Conservation (phyloP, 495 filamentous ascomycete species). For the Daldinia loculata region DNA sequence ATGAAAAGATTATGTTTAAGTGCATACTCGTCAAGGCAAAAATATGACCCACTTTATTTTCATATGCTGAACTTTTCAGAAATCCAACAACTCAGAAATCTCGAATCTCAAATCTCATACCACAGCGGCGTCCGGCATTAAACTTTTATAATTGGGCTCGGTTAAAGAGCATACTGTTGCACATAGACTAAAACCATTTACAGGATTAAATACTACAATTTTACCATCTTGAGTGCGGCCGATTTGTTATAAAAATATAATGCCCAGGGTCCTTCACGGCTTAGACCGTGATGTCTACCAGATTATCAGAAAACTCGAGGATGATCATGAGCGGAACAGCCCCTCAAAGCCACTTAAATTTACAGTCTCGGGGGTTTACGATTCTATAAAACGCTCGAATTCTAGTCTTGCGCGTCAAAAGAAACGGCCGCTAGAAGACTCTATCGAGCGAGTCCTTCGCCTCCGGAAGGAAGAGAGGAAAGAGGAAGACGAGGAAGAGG, state of each 20-base stretch:
- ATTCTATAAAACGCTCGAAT: slow-evolving; percentile 81
- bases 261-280: slow-evolving; percentile 43
- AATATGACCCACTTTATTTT: slow-evolving; percentile 22
- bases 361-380: slow-evolving; percentile 72
- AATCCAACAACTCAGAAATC: background rate
- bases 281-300: slow-evolving; percentile 68
- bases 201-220: background rate
- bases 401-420: slow-evolving; percentile 82
- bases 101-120: background rate
- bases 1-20: background rate
- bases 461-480: slow-evolving; percentile 73
- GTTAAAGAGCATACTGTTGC: background rate
- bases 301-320: slow-evolving; percentile 74
- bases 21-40: slow-evolving; percentile 4
- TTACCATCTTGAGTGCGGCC: background rate
- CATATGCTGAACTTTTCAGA: slow-evolving; percentile 1
- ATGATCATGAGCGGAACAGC: slow-evolving; percentile 61
- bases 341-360: slow-evolving; percentile 50
- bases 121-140: background rate
- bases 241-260: slow-evolving; percentile 1
- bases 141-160: background rate
- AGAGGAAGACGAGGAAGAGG: slow-evolving; percentile 65
- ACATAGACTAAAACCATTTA: background rate
- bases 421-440: slow-evolving; percentile 81
- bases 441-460: slow-evolving; percentile 83